Base-by-base conservation (phyloP, 371 early-diverging fungal species). In the Rhizopus sp. region DNA sequence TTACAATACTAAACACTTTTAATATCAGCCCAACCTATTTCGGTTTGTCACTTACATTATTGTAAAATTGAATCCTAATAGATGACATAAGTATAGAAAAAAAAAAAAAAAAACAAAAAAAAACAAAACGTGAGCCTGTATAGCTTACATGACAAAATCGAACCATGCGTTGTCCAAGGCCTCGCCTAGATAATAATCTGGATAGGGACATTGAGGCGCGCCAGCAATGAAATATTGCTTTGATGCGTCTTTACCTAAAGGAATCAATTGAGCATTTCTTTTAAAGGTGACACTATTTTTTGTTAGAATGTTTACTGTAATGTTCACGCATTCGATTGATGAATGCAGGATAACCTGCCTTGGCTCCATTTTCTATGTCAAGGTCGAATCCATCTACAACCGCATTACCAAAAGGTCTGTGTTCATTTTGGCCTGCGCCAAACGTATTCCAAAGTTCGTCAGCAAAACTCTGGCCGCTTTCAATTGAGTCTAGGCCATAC, bases 311-410 rank as follows among this genome's bases (percentile, higher is more conserved):
- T 31, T 57, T 55, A 40, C 60, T 41, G 60, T 63, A 81, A 40
- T 68, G 63, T 23, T 56, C 47, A 12, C 82, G 81, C 30, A 86
- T 64, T 29, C 62, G 57, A 30, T 75, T 60, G 17, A 83, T 70
- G 41, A 77, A 75, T 31, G 73, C 73, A 0, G 72, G 61, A 55
- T 88, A 90, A 0, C 88, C 88, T 5, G 63, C 54, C 9, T 69
- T 63, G 13, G 66, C 62, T 15, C 88, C 84, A 50, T 83, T 82
- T 50, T 89, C 90, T 39, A 89, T 83, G 51, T 90, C 91, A 41
- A 90, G 65, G 60, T 89, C 89, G 40, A 89, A 76, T 0, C 89
- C 89, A 55, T 90, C 89, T 4, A 88, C 60, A 1, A 81, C 66
- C 0, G 80, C 85, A 47, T 77, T 72, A 5, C 85, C 87, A 66